Base-by-base conservation (phyloP, 352 stramenopile genomes). In the Thalassiosira sp. region DNA sequence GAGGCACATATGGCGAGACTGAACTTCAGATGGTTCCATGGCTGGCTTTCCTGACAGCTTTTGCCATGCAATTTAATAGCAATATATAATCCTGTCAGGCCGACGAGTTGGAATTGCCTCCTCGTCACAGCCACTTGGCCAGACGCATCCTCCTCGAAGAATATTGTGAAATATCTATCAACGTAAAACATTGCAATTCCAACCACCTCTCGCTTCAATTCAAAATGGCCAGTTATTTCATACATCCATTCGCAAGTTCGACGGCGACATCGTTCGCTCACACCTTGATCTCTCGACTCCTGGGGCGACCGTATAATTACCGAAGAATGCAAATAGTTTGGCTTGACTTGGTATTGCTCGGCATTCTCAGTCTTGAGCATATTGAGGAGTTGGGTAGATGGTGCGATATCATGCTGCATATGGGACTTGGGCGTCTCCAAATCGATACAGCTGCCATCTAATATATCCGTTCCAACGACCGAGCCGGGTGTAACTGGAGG, bases 221-320 rank as follows among this genome's bases (percentile, higher is more conserved):
- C 20, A 31, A 82, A 82, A 28, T 82, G 64, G 64, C 76, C 73
- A 40, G 58, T 73, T 18, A 76, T 72, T 48, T 76, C 73, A 31
- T 82, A 82, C 73, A 82, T 82, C 73, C 73, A 82, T 48, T 76
- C 65, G 31, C 59, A 76, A 13, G 65, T 82, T 31, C 61, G 40
- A 31, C 59, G 45, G 3, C 73, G 59, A 33, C 73, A 82, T 22
- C 43, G 16, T 46, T 81, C 72, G 10, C 42, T 71, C 7, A 81
- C 72, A 18, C 64, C 72, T 37, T 54, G 42, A 3, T 76, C 49
- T 15, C 49, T 43, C 28, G 63, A 61, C 5, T 52, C 18, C 0
- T 43, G 35, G 31, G 31, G 57, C 24, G 61, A 49, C 1, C 51
- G 52, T 28, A 81, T 62, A n/a, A 76, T 8, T 15, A 60, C 45